Base-by-base conservation (phyloP, 345 rosid genomes). In the Heritiera littoralis region DNA sequence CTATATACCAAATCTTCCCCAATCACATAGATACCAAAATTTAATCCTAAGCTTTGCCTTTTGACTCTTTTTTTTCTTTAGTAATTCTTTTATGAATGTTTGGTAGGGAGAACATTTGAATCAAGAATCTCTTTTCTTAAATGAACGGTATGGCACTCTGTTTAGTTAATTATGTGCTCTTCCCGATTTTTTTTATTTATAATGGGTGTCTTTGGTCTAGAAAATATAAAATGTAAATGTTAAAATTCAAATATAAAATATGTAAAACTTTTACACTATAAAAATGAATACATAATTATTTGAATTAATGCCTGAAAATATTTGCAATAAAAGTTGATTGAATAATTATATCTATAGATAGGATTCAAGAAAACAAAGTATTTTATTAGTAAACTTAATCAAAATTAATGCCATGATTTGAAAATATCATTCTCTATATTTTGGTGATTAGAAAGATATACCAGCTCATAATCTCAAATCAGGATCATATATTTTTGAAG, bases 61-160 rank as follows among this genome's bases (percentile, higher is more conserved):
- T 52, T 72, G 30, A 35, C 46, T 14, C n/a, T 66, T 32, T 60
- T 72, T 32, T 15, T 32, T 15, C 6, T 51, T 32, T 18, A 17
- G 4, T 52, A 32, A 1, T 52, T 51, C 12, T 72, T 35, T 32
- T 17, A 72, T 72, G 48, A 52, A 52, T 54, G 63, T 54, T 72
- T 54, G 76, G 63, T 35, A 55, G 76, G 32, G 64, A 23, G 3
- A 72, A 52, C 30, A 54, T 72, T 54, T 54, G 76, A 35, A 72
- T 54, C 76, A 72, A 72, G 48, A 72, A 72, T 72, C 32, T 35
- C 15, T 35, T 72, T 72, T 72, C 43, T 72, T 72, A 51, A 72
- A 72, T 32, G 45, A 51, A 7, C 51, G 46, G 14, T 9, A 13
- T 72, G 28, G 60, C 60, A 28, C 45, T 4, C 32, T 23, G 49